Conservation (phyloP, 2,329 filamentous ascomycete species). For the Hymenoscyphus repandus region DNA sequence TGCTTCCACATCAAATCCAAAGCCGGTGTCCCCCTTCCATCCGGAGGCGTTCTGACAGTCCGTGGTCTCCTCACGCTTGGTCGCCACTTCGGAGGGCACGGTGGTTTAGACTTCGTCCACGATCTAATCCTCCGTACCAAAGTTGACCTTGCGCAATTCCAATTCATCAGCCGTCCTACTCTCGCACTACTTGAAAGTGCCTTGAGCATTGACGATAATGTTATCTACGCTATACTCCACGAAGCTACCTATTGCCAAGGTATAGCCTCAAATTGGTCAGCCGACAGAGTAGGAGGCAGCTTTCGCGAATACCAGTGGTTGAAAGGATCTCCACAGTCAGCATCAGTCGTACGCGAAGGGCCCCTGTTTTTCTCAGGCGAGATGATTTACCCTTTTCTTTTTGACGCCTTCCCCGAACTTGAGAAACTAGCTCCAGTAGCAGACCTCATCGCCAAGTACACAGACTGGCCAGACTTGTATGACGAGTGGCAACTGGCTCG, state of each 20-base stretch:
- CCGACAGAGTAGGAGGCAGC: conserved; percentile 54
- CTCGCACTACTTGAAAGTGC: conserved; percentile 63
- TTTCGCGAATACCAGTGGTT: conserved; percentile 47
- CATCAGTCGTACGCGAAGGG: conserved; percentile 35
- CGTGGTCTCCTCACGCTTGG: conserved; percentile 73
- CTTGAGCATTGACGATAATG: conserved; percentile 66
- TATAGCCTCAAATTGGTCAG: conserved; percentile 68
- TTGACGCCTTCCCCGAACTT: conserved; percentile 75
- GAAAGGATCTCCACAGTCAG: conserved; percentile 22
- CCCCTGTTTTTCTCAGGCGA: conserved; percentile 82
- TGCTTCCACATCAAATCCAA: conserved; percentile 58
- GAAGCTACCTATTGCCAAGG: conserved; percentile 80
- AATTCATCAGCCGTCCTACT: conserved; percentile 68
- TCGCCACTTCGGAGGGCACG: conserved; percentile 68
- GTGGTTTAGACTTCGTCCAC: conserved; percentile 71
- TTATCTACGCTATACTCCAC: conserved; percentile 83
- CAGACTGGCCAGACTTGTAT: conserved; percentile 73
- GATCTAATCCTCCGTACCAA: conserved; percentile 64
- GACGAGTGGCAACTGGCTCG: conserved; percentile 64
- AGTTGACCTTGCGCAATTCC: conserved; percentile 69
- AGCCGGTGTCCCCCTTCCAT: conserved; percentile 58
- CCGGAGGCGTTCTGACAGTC: conserved; percentile 67
- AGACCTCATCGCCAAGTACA: conserved; percentile 60
- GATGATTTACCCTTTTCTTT: conserved; percentile 86
- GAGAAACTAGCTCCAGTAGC: conserved; percentile 62